Percentiles rank a stretch among this genome's conserved stretches.
phyloP scores from a whole-genome alignment of 2,329 filamentous ascomycete genomes.

The Sclerotinia trifoliorum region DNA sequence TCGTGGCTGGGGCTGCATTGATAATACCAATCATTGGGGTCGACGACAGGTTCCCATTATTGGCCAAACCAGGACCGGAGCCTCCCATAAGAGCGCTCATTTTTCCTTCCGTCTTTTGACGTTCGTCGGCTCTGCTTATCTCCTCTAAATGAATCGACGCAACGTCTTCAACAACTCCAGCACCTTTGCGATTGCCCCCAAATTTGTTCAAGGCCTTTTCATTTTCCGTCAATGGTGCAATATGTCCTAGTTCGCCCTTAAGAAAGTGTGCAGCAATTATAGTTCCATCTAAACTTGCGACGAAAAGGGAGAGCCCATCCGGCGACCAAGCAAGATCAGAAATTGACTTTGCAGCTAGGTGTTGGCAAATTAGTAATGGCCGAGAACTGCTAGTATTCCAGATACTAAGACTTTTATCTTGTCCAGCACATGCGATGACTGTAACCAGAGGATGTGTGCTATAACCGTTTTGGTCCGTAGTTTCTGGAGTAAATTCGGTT shows the following conservation, averaged over 20 bases:
- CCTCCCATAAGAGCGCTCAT: constrained; percentile 99
- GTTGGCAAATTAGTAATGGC: constrained; percentile 85
- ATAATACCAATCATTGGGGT: constrained; percentile 32
- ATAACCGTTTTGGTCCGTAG: constrained; percentile 50
- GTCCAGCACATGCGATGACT: constrained; percentile 93
- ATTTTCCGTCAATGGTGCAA: constrained; percentile 82
- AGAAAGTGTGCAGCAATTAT: constrained; percentile 82
- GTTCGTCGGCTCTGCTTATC: constrained; percentile 85
- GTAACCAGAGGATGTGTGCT: constrained; percentile 64
- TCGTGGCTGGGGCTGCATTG: constrained; percentile 27
- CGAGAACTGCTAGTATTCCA: constrained; percentile 97
- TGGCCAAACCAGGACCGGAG: constrained; percentile 45
- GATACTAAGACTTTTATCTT: constrained; percentile 92
- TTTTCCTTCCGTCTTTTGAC: constrained; percentile 83
- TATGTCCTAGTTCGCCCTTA: constrained; percentile 83
- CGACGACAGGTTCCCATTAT: constrained; percentile 36
- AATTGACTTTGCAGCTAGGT: constrained; percentile 85
- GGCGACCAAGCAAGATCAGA: constrained; percentile 94
- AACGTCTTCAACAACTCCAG: constrained; percentile 89
- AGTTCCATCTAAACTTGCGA: constrained; percentile 84
- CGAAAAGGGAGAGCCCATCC: constrained; percentile 82
- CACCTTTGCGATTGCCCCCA: constrained; percentile 80
- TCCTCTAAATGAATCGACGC: constrained; percentile 86
- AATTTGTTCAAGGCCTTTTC: constrained; percentile 92
- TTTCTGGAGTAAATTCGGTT: constrained; percentile 56